phyloP scores from a whole-genome alignment of 306 rosid species.

The Echinosophora koreensis region DNA sequence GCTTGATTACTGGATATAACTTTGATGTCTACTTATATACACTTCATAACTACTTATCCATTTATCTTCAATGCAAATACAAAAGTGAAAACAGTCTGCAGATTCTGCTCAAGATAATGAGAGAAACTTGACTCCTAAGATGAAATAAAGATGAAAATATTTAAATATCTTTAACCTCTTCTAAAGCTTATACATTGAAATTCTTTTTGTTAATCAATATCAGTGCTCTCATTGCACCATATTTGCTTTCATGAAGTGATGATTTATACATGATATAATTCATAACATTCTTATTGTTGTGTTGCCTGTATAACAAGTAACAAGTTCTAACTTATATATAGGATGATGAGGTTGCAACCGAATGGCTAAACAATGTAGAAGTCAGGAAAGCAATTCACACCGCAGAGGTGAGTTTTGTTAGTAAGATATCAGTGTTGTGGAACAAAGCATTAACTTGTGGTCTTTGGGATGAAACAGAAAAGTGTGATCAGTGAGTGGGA shows the following conservation, averaged over 20 bases:
- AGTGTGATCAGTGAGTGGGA: constrained; percentile 59
- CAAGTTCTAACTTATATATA: constrained; percentile 28
- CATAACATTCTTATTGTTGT: neutral
- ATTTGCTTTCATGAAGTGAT: neutral
- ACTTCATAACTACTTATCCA: neutral
- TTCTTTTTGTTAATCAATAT: neutral
- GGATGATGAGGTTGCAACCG: constrained; percentile 70
- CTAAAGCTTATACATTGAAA: neutral
- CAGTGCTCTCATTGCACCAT: neutral
- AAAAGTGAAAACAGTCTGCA: neutral
- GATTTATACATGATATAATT: neutral
- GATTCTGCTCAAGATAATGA: neutral
- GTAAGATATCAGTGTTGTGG: neutral
- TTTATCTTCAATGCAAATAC: neutral
- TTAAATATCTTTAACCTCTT: neutral
- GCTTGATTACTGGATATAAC: neutral
- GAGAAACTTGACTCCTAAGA: neutral
- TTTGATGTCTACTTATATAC: neutral
- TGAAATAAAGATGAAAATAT: too few species aligned
- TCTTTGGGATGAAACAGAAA: constrained; percentile 41
- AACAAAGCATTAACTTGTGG: neutral
- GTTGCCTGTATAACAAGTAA: neutral
- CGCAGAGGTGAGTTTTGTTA: constrained; percentile 52
- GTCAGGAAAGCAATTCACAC: constrained; percentile 74
- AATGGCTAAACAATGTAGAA: constrained; percentile 66